Evolutionary conservation across 805 yeast genomes (phyloP), one percentile per base, ranked within the genome.

Genomic region (Wickerhamomyces strasburgensis): DNA sequence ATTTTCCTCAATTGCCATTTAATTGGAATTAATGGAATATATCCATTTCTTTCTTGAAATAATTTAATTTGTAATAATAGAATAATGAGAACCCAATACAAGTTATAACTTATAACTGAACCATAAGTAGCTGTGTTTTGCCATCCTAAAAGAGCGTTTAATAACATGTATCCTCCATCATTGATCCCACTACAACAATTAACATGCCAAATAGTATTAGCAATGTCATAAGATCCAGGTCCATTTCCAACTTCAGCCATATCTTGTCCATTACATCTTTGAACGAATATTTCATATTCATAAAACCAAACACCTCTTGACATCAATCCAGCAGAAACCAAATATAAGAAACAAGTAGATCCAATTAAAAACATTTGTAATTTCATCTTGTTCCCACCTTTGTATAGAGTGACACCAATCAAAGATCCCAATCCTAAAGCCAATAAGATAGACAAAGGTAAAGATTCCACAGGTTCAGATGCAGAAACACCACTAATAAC

Each of bases 61-160:
- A 65, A 58, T 40, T 84, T 63, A 36, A 68, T 41, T 3, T 61
- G 49, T 27, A 82, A 67, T 31, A 79, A 68, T 2, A 43, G 35
- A 19, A 72, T 64, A 6, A 75, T 58, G 10, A 65, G 62, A 3
- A 68, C 19, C 97, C 96, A 88, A 58, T 83, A 88, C 2, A 70
- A 36, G 46, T 75, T 73, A 62, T 88, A 88, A 37, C 88, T 75
- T 5, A 72, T 58, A 3, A 88, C 84, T 16, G 95, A 84, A 6
- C 95, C 95, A 55, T 83, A 86, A 0, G 97, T 88, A 2, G 96
- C 96, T 37, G 90, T 78, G 58, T 88, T 88, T 17, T 89, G 86
- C 97, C 97, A 88, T 3, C 97, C 97, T 38, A 88, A 70, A 6
- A 88, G 64, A 2, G 95, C 96, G 32, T 87, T 87, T 51, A 84